Base-by-base conservation (phyloP, 2,329 filamentous ascomycete genomes). In the Gremmenia infestans region DNA sequence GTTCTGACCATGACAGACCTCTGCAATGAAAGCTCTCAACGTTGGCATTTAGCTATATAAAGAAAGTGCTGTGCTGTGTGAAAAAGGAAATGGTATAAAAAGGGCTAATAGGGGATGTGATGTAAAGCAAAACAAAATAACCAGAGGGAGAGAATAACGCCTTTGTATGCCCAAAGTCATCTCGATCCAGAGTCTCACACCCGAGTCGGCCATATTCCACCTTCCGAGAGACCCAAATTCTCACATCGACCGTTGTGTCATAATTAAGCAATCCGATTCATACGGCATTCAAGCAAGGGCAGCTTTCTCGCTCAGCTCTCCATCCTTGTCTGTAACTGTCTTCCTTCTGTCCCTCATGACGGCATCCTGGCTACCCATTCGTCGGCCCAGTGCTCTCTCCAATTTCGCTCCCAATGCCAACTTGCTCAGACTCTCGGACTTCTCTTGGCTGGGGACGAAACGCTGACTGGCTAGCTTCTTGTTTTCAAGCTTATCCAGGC, bases 331-430 rank as follows among this genome's bases (percentile, higher is more conserved):
- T 28, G 40, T 55, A 25, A 54, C 47, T 49, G 53, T 61, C n/a
- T 40, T 46, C 42, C 48, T 61, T 50, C 55, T 61, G 22, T 59
- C 58, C 64, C 80, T 79, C 72, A 87, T 85, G 67, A 84, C 80
- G 45, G 86, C 86, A 70, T 90, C 87, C 70, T 90, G 87, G 49
- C 83, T 74, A 9, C 80, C 83, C 85, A 89, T 87, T 66, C 87
- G 77, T 62, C 87, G 75, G 54, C 81, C 80, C 32, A 90, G 76
- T 3, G 87, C 87, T 55, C 86, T 78, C 69, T 89, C 86, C 50
- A 89, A 76, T 72, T 89, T 89, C n/a, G 87, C 87, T 36, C 86
- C 85, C 50, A 90, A 75, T 15, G 86, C 86, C 63, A 89, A 73
- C 72, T 88, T 88, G 74, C 80, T 83, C 71, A 89, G 74, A 67